Percentiles rank a stretch among this genome's conserved stretches.
phyloP scores from a whole-genome alignment of 2,329 filamentous ascomycete species.

The Calonectria pseudoreteaudii region DNA sequence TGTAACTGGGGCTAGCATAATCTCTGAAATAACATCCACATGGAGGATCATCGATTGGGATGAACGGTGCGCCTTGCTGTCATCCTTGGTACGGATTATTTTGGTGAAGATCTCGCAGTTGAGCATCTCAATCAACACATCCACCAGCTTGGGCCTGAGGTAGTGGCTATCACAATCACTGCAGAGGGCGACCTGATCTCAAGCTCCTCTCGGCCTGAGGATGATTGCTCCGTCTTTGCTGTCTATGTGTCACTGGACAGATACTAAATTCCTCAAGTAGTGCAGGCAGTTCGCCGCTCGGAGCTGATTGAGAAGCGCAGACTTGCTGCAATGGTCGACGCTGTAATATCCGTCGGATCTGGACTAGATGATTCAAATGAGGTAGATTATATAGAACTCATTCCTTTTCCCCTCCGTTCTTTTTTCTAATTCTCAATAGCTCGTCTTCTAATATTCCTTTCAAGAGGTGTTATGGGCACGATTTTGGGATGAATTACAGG shows the following conservation, averaged over 20 bases:
- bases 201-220: background rate
- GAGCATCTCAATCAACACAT: background rate
- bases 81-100: background rate
- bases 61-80: background rate
- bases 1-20: background rate
- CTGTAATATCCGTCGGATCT: background rate
- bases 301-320: background rate
- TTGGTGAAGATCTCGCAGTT: background rate
- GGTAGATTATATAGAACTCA: background rate
- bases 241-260: background rate
- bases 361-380: background rate
- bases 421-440: background rate
- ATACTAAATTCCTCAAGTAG: background rate
- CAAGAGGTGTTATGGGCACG: conserved; percentile 22
- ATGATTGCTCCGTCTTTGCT: background rate
- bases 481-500: conserved; percentile 50
- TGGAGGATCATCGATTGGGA: conserved; percentile 2
- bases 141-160: background rate
- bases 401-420: background rate
- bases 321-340: background rate
- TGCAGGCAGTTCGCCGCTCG: background rate
- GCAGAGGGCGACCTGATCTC: background rate
- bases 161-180: background rate
- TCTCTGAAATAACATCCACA: background rate
- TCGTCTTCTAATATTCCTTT: conserved; percentile 52